These are phyloP conservation scores for Fraxinus baroniana DNA, from an alignment of 305 asterid genomes.

Conservation along the genomic window DNA sequence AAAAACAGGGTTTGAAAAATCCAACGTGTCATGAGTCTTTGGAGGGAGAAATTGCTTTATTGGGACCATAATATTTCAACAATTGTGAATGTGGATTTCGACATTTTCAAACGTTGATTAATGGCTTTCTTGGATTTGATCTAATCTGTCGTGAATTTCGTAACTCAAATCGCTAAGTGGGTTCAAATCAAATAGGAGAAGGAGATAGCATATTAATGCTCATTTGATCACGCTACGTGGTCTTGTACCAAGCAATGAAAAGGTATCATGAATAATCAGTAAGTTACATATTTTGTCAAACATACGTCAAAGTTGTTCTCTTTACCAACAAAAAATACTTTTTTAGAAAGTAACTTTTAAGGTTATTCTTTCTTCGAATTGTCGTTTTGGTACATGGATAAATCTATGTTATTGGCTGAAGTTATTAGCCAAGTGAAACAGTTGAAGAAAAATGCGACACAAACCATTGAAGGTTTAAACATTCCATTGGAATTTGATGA, in stretches of 20 bases:
- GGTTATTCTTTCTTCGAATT: neutral
- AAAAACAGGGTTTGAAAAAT: neutral
- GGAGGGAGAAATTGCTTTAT: neutral
- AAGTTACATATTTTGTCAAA: neutral
- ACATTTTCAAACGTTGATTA: no score
- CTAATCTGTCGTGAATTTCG: no score
- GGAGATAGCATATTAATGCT: conserved; percentile 77
- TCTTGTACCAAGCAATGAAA: conserved; percentile 57
- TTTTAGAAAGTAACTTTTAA: neutral
- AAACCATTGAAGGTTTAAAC: conserved; percentile 47
- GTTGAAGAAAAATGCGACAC: conserved; percentile 41
- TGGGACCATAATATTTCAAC: neutral
- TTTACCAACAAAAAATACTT: neutral
- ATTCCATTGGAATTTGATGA: conserved; percentile 75
- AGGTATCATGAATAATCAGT: conserved; percentile 32
- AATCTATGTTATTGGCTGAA: conserved; percentile 72
- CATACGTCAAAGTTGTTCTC: neutral
- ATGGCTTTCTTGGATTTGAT: no score
- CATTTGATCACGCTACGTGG: conserved; percentile 58
- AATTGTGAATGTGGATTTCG: neutral
- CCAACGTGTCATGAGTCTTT: no score
- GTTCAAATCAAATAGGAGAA: conserved; percentile 23
- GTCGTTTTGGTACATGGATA: conserved; percentile 63
- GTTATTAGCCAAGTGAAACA: conserved; percentile 65
- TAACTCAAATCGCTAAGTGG: no score